Base-by-base conservation (phyloP, 129 eudicot species). In the Lonicera japonica region DNA sequence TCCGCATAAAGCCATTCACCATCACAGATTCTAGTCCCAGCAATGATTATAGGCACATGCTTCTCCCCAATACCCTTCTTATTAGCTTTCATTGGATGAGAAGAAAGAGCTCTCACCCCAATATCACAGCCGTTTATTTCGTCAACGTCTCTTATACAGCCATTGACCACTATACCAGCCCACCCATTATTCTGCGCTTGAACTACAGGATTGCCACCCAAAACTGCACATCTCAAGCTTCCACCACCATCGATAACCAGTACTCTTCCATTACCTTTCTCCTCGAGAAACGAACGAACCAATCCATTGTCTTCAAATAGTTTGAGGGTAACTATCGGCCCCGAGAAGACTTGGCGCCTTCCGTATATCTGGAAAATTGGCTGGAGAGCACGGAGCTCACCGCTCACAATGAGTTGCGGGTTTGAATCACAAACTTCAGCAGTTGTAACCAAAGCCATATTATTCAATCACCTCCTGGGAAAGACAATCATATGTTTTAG, bases 401-500 rank as follows among this genome's bases (percentile, higher is more conserved):
- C 59, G 21, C 59, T 54, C 15, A 11, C 59, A 8, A 54, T 20
- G 34, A 54, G 59, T 14, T 6, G 29, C 11, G 59, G 15, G 34
- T 54, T 54, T 20, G 59, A 5, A 22, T 54, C 59, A 54, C 59
- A 54, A 54, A 22, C 59, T 54, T 54, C 59, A 21, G 59, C 59
- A 54, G 59, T 21, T 54, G 59, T 50, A 50, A 50, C 55, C 19
- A 50, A 50, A 9, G 55, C 55, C 55, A 50, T 50, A 16, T 50
- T 50, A 50, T 50, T 50, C 20, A 50, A 50, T 16, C 21, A 50
- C 19, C 5, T 50, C n/a, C 19, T 14, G 55, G 15, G 21, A 50
- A 17, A 50, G 5, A 50, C 19, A 16, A 50, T 50, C 20, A 5
- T 17, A 50, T 14, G 9, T 17, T 17, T 50, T 50, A 14, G 21